phyloP scores from a whole-genome alignment of 2,329 filamentous ascomycete species.

The Cladophialophora immunda region DNA sequence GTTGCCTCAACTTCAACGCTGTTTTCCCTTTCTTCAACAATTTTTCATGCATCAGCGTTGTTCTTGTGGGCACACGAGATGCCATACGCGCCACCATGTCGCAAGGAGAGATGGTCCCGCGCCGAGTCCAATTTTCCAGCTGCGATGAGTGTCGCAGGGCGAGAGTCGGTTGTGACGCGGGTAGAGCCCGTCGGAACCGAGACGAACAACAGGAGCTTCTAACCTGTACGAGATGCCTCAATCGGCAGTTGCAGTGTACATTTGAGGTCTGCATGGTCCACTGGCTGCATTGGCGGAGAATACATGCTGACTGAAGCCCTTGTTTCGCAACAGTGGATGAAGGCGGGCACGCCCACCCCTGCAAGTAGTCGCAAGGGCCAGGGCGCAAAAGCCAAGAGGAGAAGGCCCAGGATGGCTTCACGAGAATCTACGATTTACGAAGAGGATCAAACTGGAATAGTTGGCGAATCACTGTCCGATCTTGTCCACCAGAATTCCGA shows the following conservation, averaged over 20 bases:
- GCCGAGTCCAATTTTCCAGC: conserved; percentile 47
- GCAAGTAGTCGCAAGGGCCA: conserved; percentile 7
- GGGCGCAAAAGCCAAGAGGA: conserved; percentile 9
- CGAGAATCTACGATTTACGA: conserved; percentile 2
- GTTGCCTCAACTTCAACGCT: background rate
- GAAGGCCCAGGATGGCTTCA: background rate
- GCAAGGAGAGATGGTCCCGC: conserved; percentile 26
- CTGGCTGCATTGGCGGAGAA: background rate
- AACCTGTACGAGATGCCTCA: conserved; percentile 40
- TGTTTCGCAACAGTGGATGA: conserved; percentile 24
- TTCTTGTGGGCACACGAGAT: background rate
- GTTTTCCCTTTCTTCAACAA: background rate
- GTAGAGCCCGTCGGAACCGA: conserved; percentile 36
- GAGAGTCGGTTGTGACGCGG: conserved; percentile 46
- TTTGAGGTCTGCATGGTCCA: conserved; percentile 31
- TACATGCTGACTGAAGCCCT: conserved; percentile 11
- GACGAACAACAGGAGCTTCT: conserved; percentile 35
- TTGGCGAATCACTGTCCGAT: conserved; percentile 3
- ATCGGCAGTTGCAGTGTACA: conserved; percentile 35
- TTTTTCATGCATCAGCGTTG: background rate
- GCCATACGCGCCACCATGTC: conserved; percentile 19
- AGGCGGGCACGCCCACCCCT: conserved; percentile 1
- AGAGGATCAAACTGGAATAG: conserved; percentile 6
- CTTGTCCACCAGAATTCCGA: background rate
- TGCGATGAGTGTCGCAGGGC: conserved; percentile 47